A percentile compares a stretch with the other conserved stretches of the same genome.
Conservation (phyloP, 73 alveolate species). For the Paramecium octaurelia region DNA sequence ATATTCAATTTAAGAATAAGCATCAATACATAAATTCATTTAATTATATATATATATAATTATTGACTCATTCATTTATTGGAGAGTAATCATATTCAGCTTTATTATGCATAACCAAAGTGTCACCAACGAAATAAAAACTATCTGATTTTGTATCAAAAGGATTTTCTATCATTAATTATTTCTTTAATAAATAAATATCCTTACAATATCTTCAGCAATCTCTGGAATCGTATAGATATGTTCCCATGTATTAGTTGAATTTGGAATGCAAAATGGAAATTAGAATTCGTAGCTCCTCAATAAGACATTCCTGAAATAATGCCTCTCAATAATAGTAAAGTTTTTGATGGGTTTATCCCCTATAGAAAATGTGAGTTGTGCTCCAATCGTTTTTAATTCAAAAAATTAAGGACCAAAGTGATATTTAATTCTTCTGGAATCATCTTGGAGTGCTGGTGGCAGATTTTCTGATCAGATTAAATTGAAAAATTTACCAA, state of each 20-base stretch:
- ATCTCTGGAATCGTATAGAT: slow-evolving; percentile 81
- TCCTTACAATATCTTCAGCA: background rate
- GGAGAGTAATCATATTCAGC: slow-evolving; percentile 92
- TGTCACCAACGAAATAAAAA: slow-evolving; percentile 93
- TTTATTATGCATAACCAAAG: slow-evolving; percentile 93
- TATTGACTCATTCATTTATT: background rate
- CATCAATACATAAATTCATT: background rate
- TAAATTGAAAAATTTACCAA: slow-evolving; percentile 48
- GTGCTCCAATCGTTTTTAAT: slow-evolving; percentile 74
- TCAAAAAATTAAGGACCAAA: slow-evolving; percentile 88
- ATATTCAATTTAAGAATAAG: background rate
- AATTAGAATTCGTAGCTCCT: slow-evolving; percentile 84
- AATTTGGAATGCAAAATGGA: slow-evolving; percentile 94
- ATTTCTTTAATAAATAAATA: slow-evolving; percentile 35
- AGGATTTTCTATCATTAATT: slow-evolving; percentile 7
- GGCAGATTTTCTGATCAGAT: slow-evolving; percentile 79
- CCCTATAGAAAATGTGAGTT: slow-evolving; percentile 80
- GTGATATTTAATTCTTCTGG: slow-evolving; percentile 85
- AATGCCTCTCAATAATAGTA: slow-evolving; percentile 92
- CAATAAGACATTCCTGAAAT: slow-evolving; percentile 81
- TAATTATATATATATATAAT: background rate
- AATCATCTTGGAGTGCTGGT: slow-evolving; percentile 69
- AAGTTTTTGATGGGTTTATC: slow-evolving; percentile 83
- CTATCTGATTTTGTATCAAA: slow-evolving; percentile 76
- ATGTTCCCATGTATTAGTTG: slow-evolving; percentile 95